Conservation (phyloP, 106 monocot genomes). For the Phalaenopsis aphrodite region DNA sequence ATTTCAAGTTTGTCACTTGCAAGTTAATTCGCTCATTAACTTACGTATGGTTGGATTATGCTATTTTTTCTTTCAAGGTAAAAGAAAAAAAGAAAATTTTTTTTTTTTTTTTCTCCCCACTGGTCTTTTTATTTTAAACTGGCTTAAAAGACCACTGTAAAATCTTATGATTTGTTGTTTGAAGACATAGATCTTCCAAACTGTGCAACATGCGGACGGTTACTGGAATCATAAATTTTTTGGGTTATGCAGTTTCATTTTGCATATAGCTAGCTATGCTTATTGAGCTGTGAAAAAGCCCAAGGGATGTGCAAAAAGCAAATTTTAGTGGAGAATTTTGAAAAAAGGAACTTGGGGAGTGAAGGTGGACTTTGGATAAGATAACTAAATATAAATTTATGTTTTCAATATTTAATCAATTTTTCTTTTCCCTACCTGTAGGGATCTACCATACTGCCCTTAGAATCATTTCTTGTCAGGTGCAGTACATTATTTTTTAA, state of each 20-base stretch:
- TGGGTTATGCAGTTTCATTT: background rate
- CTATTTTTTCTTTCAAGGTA: background rate
- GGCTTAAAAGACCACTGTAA: background rate
- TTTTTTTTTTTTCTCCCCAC: background rate
- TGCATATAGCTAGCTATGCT: background rate
- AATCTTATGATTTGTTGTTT: background rate
- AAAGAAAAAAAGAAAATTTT: background rate
- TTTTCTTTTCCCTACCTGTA: too few species aligned
- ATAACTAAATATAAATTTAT: too few species aligned
- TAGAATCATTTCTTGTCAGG: too few species aligned
- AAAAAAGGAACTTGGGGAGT: too few species aligned
- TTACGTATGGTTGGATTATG: background rate
- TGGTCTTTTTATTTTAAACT: background rate
- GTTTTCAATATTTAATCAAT: too few species aligned
- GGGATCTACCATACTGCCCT: too few species aligned
- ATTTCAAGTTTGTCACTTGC: conserved; percentile 7
- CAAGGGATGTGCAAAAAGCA: too few species aligned
- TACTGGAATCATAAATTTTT: background rate
- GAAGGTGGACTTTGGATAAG: too few species aligned
- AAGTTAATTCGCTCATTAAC: background rate
- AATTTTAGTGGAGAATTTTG: too few species aligned
- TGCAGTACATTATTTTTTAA: too few species aligned
- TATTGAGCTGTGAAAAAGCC: too few species aligned
- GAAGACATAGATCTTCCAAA: background rate
- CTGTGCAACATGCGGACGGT: background rate